Conservation (phyloP, 306 rosid genomes). For the Leucaena leucocephala region DNA sequence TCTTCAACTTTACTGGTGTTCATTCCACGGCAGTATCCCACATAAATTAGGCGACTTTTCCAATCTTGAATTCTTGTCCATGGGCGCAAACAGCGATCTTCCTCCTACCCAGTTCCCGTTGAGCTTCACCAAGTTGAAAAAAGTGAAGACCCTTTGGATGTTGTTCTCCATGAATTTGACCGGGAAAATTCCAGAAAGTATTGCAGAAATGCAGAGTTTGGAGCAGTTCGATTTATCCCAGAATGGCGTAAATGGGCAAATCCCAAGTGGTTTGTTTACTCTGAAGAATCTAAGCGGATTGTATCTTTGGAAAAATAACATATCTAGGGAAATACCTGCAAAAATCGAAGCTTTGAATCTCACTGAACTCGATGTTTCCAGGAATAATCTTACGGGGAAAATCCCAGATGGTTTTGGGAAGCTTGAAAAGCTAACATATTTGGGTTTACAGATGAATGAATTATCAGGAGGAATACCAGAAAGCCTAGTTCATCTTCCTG, state of each 20-base stretch:
- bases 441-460: constrained; percentile 40
- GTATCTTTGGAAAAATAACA: constrained; percentile 35
- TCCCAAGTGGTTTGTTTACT: constrained; percentile 47
- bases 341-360: constrained; percentile 39
- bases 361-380: constrained; percentile 41
- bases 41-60: constrained; percentile 51
- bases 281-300: constrained; percentile 46
- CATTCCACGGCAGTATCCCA: constrained; percentile 42
- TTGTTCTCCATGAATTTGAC: constrained; percentile 20
- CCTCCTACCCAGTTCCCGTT: constrained; percentile 40
- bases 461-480: constrained; percentile 53
- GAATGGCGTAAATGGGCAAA: constrained; percentile 42
- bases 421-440: constrained; percentile 27
- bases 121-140: constrained; percentile 47
- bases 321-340: constrained; percentile 49
- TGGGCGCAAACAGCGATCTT: constrained; percentile 3
- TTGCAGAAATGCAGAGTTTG: constrained; percentile 48
- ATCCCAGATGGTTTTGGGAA: constrained; percentile 50
- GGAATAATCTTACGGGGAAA: constrained; percentile 32
- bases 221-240: constrained; percentile 36
- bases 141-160: too few species aligned
- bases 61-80: constrained; percentile 36
- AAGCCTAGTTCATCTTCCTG: constrained; percentile 48
- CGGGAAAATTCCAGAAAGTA: constrained; percentile 46
- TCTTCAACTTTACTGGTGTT: constrained; percentile 20